Evolutionary conservation across 345 rosid species (phyloP).

Genomic region (Arabis hirsuta): DNA sequence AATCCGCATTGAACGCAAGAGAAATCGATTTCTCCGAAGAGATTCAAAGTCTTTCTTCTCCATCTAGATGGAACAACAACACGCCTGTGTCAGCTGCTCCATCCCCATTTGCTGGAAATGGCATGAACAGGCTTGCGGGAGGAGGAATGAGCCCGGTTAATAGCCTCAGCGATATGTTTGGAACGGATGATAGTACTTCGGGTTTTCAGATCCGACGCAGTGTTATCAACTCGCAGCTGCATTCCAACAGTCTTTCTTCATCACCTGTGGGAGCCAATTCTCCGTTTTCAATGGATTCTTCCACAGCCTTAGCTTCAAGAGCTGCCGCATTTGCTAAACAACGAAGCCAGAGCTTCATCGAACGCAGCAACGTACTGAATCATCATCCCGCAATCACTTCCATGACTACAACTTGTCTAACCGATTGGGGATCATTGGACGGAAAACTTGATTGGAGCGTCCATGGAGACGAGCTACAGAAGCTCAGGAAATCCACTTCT

Average conservation of each 20-base stretch:
- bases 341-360: conserved; percentile 76
- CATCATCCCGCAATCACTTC: conserved; percentile 50
- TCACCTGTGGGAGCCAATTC: conserved; percentile 56
- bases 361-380: conserved; percentile 53
- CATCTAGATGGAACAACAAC: conserved; percentile 63
- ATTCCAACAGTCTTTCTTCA: conserved; percentile 48
- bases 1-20: conserved; percentile 62
- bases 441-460: conserved; percentile 86
- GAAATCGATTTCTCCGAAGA: conserved; percentile 69
- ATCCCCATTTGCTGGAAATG: conserved; percentile 53
- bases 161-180: conserved; percentile 70
- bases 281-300: conserved; percentile 54
- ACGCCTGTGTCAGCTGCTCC: conserved; percentile 50
- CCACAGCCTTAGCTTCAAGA: conserved; percentile 60
- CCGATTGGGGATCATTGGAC: conserved; percentile 78
- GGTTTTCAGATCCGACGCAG: conserved; percentile 54
- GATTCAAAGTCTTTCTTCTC: conserved; percentile 58
- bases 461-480: conserved; percentile 73
- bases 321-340: conserved; percentile 68
- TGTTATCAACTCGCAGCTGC: conserved; percentile 49
- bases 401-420: conserved; percentile 46
- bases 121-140: conserved; percentile 49
- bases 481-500: conserved; percentile 72
- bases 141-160: conserved; percentile 67
- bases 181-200: conserved; percentile 51